Conservation (phyloP, 148 eudicot species). For the Nepenthes mirabilis region DNA sequence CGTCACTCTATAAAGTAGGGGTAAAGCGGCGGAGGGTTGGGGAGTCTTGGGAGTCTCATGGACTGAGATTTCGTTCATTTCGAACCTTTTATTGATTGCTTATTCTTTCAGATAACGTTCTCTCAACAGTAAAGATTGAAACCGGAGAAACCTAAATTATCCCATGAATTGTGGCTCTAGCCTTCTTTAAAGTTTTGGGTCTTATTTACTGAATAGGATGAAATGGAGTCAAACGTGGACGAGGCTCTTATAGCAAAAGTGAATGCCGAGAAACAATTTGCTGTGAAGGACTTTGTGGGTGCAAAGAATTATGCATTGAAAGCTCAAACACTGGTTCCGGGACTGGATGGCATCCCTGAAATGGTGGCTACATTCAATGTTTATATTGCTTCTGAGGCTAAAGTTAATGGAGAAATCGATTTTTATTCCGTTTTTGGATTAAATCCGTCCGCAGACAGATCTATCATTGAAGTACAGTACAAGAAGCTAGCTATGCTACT, state of each 20-base stretch:
- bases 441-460: constrained; percentile 53
- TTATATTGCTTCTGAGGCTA: constrained; percentile 52
- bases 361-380: constrained; percentile 85
- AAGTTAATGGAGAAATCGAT: constrained; percentile 68
- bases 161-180: constrained; percentile 18
- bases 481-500: constrained; percentile 71
- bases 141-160: constrained; percentile 8
- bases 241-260: constrained; percentile 72
- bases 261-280: constrained; percentile 75
- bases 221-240: constrained; percentile 65
- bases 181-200: constrained; percentile 14
- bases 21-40: no score
- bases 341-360: constrained; percentile 85
- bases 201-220: constrained; percentile 12
- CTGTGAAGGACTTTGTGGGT: constrained; percentile 54
- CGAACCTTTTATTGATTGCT: no score
- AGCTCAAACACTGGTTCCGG: constrained; percentile 73
- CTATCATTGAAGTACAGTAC: constrained; percentile 69
- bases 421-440: constrained; percentile 77
- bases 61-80: no score
- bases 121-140: background rate
- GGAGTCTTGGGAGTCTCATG: no score
- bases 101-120: constrained; percentile 3
- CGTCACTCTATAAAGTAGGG: no score
- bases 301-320: constrained; percentile 69